These are phyloP conservation scores for Monosporascus cannonballus DNA, from an alignment of 2,329 filamentous ascomycete genomes.

Conservation along the genomic window DNA sequence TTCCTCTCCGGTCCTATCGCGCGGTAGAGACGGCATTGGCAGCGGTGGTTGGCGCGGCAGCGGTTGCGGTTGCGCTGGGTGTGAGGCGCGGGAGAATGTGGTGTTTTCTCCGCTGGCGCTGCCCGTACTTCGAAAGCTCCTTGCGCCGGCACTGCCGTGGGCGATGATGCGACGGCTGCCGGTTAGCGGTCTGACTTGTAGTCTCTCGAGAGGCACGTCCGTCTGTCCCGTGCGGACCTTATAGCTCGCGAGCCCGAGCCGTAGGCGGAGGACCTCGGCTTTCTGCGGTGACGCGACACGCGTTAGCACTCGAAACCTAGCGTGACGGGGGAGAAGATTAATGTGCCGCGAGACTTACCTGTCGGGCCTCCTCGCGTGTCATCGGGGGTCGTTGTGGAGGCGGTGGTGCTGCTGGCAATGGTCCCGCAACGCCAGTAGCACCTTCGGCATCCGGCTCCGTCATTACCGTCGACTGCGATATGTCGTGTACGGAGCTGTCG, in stretches of 20 bases:
- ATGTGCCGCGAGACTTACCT: slow-evolving; percentile 30
- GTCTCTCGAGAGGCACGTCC: slow-evolving; percentile 54
- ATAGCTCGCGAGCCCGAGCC: slow-evolving; percentile 67
- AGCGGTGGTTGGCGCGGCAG: neutral
- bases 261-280: slow-evolving; percentile 59
- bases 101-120: slow-evolving; percentile 2
- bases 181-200: slow-evolving; percentile 38
- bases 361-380: slow-evolving; percentile 47
- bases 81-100: neutral
- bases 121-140: slow-evolving; percentile 10
- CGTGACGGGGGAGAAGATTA: neutral
- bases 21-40: neutral
- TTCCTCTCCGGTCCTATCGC: neutral
- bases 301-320: slow-evolving; percentile 1
- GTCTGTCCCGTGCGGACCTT: slow-evolving; percentile 70
- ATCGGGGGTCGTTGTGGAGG: slow-evolving; percentile 21
- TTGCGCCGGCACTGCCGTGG: neutral
- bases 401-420: slow-evolving; percentile 11
- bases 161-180: slow-evolving; percentile 4
- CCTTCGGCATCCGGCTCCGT: slow-evolving; percentile 40
- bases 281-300: slow-evolving; percentile 35
- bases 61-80: neutral
- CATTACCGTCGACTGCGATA: slow-evolving; percentile 41
- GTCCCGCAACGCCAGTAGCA: neutral
- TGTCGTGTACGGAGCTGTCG: slow-evolving; percentile 41